Evolutionary conservation across 2,329 filamentous ascomycete genomes (phyloP), one percentile per base, ranked within the genome.

Genomic region (Fusarium secorum): DNA sequence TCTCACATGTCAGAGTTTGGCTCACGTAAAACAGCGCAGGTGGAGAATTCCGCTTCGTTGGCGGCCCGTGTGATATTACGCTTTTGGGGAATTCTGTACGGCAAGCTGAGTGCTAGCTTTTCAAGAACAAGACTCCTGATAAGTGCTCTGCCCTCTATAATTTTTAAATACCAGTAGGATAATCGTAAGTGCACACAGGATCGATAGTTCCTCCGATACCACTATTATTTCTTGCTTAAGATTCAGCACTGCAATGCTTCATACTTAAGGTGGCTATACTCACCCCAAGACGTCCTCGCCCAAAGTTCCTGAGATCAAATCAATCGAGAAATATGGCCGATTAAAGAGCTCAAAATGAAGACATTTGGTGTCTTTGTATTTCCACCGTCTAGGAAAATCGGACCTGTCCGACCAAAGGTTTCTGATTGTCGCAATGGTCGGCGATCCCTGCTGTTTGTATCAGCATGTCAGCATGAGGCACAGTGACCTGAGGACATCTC

Each of bases 381-480:
- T n/a, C n/a, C n/a, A n/a, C n/a, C 13, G 17, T 26, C 26, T 46
- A 7, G 14, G 5, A n/a, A 11, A n/a, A 17, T n/a, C 7, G 14
- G 14, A 17, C 13, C 18, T 28, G 8, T 17, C 6, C 7, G 13
- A 17, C 9, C 20, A 5, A 15, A 3, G 10, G 14, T 6, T 17
- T n/a, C 10, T 22, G 13, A 26, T 46, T n/a, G 13, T 4, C 13
- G n/a, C 14, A 7, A 17, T 9, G 10, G 15, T 7, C 8, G 39
- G 10, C 10, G n/a, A 64, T 57, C 60, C 30, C 14, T 33, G 2
- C 60, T 49, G n/a, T 3, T 22, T 64, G 5, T 13, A 38, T 26
- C 11, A 3, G 6, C 9, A 33, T 42, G 60, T 64, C 42, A 64
- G 60, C 62, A 49, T 13, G 41, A 22, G 49, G 24, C 59, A 26